Conservation (phyloP, 306 rosid genomes). For the Inga leiocalycina region DNA sequence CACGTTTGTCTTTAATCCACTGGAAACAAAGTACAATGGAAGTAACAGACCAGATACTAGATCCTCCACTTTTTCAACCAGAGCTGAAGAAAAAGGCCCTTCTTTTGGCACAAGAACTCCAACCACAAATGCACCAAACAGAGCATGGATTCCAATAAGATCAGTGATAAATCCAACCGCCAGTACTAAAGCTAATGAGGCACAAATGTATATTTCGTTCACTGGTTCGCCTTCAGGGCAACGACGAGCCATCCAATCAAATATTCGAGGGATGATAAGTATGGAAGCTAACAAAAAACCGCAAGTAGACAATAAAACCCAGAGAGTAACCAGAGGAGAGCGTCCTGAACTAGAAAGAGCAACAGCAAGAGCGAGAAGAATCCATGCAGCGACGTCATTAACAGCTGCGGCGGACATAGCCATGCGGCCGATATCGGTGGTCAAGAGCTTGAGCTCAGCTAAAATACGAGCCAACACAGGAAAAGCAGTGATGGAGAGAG, state of each 20-base stretch:
- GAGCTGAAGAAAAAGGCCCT: constrained; percentile 56
- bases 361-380: constrained; percentile 72
- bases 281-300: constrained; percentile 38
- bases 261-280: constrained; percentile 39
- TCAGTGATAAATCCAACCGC: constrained; percentile 70
- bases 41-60: constrained; percentile 67
- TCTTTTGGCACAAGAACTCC: constrained; percentile 65
- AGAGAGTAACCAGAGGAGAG: constrained; percentile 52
- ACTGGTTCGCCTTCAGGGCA: constrained; percentile 64
- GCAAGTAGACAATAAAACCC: constrained; percentile 59
- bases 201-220: constrained; percentile 50
- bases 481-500: constrained; percentile 78
- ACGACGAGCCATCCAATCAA: constrained; percentile 53
- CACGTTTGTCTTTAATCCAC: constrained; percentile 69
- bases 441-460: constrained; percentile 71
- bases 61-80: constrained; percentile 76
- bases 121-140: constrained; percentile 73
- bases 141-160: constrained; percentile 69
- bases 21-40: constrained; percentile 68
- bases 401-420: constrained; percentile 89
- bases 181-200: constrained; percentile 53
- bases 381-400: constrained; percentile 80
- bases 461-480: constrained; percentile 76
- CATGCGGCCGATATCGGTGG: constrained; percentile 62
- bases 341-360: constrained; percentile 50